phyloP scores from a whole-genome alignment of 2,329 filamentous ascomycete species.

The Beauveria sp. region DNA sequence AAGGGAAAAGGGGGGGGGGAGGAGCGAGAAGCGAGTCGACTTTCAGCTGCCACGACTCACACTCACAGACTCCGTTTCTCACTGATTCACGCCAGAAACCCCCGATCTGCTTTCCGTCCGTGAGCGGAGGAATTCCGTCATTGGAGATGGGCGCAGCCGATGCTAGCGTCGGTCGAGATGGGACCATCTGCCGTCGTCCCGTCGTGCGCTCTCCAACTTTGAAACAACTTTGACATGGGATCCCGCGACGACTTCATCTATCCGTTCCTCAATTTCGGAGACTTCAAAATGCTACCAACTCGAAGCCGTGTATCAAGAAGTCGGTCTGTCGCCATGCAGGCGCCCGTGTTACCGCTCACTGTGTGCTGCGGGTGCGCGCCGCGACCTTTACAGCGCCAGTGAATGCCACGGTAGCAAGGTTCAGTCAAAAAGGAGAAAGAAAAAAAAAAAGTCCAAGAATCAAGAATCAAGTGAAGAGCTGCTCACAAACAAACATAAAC shows the following conservation, averaged over 20 bases:
- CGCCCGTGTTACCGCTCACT: background rate
- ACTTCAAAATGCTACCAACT: background rate
- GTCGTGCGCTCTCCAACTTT: too few relatives aligned
- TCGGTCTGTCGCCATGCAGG: constrained; percentile 9
- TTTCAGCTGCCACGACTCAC: background rate
- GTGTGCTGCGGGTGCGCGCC: background rate
- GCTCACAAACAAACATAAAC: background rate
- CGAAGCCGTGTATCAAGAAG: background rate
- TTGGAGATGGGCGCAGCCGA: background rate
- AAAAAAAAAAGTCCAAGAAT: background rate
- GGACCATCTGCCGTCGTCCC: background rate
- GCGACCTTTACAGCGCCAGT: background rate
- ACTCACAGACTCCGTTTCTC: background rate
- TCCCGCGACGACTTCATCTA: background rate
- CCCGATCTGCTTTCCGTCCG: background rate
- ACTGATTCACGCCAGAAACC: background rate
- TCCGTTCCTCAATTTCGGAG: background rate
- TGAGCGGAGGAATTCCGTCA: background rate
- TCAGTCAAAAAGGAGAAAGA: background rate
- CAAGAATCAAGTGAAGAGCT: background rate
- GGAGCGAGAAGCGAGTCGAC: background rate
- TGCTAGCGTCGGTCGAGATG: constrained; percentile 5
- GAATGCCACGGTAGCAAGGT: background rate
- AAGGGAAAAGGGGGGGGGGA: background rate
- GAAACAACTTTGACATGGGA: background rate